Conservation (phyloP, 2,329 filamentous ascomycete species). For the Hirsutella thompsonii region DNA sequence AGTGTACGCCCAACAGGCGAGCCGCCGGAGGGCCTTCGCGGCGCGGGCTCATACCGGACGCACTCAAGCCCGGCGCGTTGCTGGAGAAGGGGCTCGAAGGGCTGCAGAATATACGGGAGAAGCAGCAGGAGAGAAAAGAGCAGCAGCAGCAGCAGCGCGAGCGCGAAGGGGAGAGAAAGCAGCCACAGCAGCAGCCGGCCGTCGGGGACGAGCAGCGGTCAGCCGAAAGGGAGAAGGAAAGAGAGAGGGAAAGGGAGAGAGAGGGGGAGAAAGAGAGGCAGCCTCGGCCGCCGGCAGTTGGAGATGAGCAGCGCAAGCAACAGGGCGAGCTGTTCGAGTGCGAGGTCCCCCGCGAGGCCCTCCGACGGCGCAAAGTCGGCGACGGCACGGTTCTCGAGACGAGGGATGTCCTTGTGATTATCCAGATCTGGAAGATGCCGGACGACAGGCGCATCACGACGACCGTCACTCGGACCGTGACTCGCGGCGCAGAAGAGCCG, state of each 20-base stretch:
- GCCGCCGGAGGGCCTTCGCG: too few relatives aligned
- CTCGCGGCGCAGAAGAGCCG: not conserved
- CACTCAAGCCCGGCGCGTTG: not conserved
- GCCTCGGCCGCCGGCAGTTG: too few relatives aligned
- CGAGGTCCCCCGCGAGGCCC: too few relatives aligned
- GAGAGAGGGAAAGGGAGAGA: too few relatives aligned
- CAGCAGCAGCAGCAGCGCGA: not conserved
- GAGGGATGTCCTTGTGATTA: not conserved
- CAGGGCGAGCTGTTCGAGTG: not conserved
- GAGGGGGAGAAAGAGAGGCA: not conserved
- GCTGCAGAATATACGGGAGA: too few relatives aligned
- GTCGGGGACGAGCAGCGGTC: too few relatives aligned
- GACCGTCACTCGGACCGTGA: not conserved
- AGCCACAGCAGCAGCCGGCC: too few relatives aligned
- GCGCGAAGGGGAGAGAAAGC: too few relatives aligned
- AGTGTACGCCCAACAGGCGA: constrained; percentile 15
- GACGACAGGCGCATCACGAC: not conserved
- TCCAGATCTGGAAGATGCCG: not conserved
- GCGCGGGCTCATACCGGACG: not conserved
- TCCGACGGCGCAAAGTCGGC: not conserved
- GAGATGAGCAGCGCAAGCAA: not conserved
- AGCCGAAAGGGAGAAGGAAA: too few relatives aligned
- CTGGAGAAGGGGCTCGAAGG: not conserved
- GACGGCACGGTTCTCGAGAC: not conserved
- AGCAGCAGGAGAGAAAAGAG: not conserved